Evolutionary conservation across 352 stramenopile species (phyloP).

Genomic region (Stramenopiles sp.): DNA sequence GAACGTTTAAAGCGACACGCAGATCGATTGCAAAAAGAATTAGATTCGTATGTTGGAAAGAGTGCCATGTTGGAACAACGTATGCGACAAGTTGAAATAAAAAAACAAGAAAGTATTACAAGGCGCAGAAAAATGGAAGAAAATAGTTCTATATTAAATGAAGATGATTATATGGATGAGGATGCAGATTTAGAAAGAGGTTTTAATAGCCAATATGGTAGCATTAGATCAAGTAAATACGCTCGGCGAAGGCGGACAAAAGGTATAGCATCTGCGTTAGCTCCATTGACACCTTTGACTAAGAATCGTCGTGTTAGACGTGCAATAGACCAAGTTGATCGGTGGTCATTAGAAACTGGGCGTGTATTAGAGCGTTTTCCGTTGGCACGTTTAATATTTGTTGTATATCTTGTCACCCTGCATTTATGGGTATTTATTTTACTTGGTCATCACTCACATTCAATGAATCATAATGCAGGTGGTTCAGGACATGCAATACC

Average conservation of each 20-base stretch:
- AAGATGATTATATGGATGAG: background rate
- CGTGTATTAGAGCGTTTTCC: background rate
- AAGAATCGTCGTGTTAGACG: background rate
- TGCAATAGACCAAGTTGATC: background rate
- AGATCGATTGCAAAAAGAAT: background rate
- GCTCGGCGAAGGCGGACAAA: background rate
- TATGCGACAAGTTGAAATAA: background rate
- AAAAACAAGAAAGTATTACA: background rate
- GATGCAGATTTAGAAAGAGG: background rate
- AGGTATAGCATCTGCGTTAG: background rate
- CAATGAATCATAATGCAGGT: background rate
- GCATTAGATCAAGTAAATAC: background rate
- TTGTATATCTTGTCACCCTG: background rate
- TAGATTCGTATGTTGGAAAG: background rate
- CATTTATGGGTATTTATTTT: background rate
- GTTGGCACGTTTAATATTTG: background rate
- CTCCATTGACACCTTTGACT: background rate
- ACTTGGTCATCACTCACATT: background rate
- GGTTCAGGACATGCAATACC: background rate
- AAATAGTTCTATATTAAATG: background rate
- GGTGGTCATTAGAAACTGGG: background rate
- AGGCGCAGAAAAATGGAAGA: background rate
- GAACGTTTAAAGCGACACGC: background rate
- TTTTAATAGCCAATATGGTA: no score
- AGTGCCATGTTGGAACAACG: background rate